Evolutionary conservation across 768 basidiomycete genomes (phyloP), one percentile per base, ranked within the genome.

Genomic region (Tricholoma furcatifolium): DNA sequence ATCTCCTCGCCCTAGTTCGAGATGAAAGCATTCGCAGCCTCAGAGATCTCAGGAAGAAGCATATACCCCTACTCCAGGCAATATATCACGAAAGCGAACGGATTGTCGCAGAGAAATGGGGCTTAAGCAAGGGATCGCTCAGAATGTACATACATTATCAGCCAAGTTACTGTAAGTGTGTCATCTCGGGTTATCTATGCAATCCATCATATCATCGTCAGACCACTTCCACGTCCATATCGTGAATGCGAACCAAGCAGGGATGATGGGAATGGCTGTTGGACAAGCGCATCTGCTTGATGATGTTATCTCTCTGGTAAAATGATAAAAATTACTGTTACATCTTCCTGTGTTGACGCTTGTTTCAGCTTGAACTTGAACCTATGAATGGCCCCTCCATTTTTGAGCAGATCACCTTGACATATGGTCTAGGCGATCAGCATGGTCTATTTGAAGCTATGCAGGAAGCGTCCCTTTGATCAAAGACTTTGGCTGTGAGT

Each of bases 151-250:
- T 98, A 12, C 97, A 99, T 66, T 99, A 99, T 66, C 95, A 97
- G 64, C 50, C 50, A 15, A 44, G 50, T 38, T 51, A 51, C n/a
- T 44, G 43, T 45, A 9, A 31, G 43, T 30, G 30, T 30, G 4
- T 3, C 6, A 32, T 21, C 4, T 41, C 20, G 21, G n/a, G n/a
- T n/a, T n/a, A n/a, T 17, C 10, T 44, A 2, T 42, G 27, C 17
- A 1, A 34, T 15, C 17, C 1, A 30, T 32, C 21, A 41, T 15
- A 38, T 7, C 35, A n/a, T 24, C 11, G 1, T 18, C 20, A 96
- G 94, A 97, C 64, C 94, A 93, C 61, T 93, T 97, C 64, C 94
- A 98, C 56, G 89, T 97, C 2, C 94, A 98, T 60, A 86, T 96
- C 47, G 91, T 93, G 23, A 88, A 94, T 60, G 81, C 81, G 0